Evolutionary conservation across 108 stramenopile genomes (phyloP), one percentile per base, ranked within the genome.

Genomic region (Cyclotella sp.): DNA sequence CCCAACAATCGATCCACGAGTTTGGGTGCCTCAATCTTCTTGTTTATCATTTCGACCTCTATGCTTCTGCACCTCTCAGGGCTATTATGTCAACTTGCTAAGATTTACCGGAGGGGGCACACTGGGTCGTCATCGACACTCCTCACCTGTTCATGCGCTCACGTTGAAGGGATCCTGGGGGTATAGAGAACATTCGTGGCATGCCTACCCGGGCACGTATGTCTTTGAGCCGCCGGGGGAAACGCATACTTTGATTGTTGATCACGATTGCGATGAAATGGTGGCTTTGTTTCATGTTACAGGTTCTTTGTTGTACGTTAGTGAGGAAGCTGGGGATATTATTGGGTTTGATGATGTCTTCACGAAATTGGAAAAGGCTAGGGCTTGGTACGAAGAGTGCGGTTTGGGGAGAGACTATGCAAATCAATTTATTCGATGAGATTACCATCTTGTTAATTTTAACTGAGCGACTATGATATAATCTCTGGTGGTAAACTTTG

Each of bases 181-280:
- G 24, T 93, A 93, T 70, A 42, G 75, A 55, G 92, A 93, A 61
- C 89, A 93, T 79, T 87, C 86, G 58, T 93, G 92, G 92, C 75
- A 83, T 41, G 92, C 92, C 24, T 3, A 73, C 44, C 74, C 86
- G 22, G 92, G 92, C 8, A 82, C 84, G 8, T 93, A 93, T 55
- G 87, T 93, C 15, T 93, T 89, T 68, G 92, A 93, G 68, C 92
- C 92, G 13, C 92, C 92, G 9, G 92, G 92, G 27, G 92, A 93
- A 74, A 88, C 88, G 15, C 92, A 93, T 64, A 93, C 89, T 11
- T 55, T 93, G 18, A 74, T 93, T 12, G 92, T 93, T 19, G 88
- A 88, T 34, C 84, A 89, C 39, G 90, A 84, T 30, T 88, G 88
- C 30, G 92, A 90, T 12, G 89, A 90, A 72, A 92, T 92, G 91